Conservation (phyloP, 208 protist genomes). For the Trypanosoma avium region DNA sequence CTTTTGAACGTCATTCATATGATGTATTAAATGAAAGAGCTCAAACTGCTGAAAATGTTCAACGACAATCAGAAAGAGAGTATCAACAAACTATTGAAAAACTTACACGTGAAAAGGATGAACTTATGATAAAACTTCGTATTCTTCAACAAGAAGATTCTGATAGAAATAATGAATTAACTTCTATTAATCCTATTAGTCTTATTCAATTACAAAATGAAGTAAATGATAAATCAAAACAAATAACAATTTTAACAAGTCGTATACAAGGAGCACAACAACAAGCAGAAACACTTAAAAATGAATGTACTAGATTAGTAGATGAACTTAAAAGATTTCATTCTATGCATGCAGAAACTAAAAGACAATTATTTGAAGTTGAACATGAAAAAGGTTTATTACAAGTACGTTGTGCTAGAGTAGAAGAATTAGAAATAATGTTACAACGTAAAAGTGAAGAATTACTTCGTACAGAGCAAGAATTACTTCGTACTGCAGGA, state of each 20-base stretch:
- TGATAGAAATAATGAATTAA: not conserved
- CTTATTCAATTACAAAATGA: slow-evolving; percentile 57
- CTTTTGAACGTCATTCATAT: slow-evolving; percentile 22
- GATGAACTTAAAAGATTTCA: slow-evolving; percentile 60
- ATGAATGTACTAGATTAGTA: slow-evolving; percentile 66
- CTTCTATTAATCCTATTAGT: slow-evolving; percentile 30
- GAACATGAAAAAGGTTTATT: slow-evolving; percentile 62
- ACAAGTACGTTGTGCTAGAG: slow-evolving; percentile 41
- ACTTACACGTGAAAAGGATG: slow-evolving; percentile 53
- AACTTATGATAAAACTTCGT: slow-evolving; percentile 39
- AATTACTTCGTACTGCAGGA: slow-evolving; percentile 62
- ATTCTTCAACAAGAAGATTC: slow-evolving; percentile 15
- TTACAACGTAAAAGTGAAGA: slow-evolving; percentile 66
- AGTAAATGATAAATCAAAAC: slow-evolving; percentile 44
- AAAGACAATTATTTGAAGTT: slow-evolving; percentile 54
- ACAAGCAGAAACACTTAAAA: slow-evolving; percentile 69
- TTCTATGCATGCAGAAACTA: slow-evolving; percentile 40
- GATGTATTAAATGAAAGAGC: slow-evolving; percentile 15
- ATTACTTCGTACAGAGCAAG: slow-evolving; percentile 49
- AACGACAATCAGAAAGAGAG: slow-evolving; percentile 41
- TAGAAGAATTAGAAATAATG: slow-evolving; percentile 54
- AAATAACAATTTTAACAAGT: slow-evolving; percentile 60
- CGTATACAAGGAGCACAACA: slow-evolving; percentile 61
- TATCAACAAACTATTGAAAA: slow-evolving; percentile 34
- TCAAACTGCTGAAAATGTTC: slow-evolving; percentile 11